These are phyloP conservation scores for Mrakia frigida DNA, from an alignment of 768 basidiomycete genomes.

Conservation along the genomic window DNA sequence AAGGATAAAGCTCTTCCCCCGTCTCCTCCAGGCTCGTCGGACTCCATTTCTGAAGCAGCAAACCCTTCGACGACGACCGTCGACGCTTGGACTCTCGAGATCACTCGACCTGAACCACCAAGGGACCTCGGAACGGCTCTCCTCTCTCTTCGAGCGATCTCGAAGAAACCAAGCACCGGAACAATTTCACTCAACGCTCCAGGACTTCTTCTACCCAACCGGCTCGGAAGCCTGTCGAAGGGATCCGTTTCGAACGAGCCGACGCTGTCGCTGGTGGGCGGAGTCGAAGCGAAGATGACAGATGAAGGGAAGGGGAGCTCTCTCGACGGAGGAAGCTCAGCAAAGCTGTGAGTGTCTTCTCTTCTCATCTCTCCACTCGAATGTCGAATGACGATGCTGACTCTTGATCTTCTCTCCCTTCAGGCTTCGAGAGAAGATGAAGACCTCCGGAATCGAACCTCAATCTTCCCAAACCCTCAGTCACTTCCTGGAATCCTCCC, in stretches of 20 bases:
- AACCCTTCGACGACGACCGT: not conserved
- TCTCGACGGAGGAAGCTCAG: not conserved
- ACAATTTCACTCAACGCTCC: slow-evolving; percentile 2
- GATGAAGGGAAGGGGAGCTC: not conserved
- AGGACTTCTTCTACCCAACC: not conserved
- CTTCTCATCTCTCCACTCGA: not conserved
- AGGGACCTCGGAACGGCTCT: slow-evolving; percentile 48
- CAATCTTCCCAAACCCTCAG: not conserved
- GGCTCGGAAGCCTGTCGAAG: slow-evolving; percentile 5
- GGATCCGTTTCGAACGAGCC: slow-evolving; percentile 4
- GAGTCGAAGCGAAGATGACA: not conserved
- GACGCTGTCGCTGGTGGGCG: slow-evolving; percentile 8
- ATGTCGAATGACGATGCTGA: not conserved
- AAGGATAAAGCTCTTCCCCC: slow-evolving; percentile 8
- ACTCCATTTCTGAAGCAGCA: not conserved
- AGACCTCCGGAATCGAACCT: not conserved
- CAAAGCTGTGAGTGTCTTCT: not conserved
- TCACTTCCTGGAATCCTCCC: not conserved
- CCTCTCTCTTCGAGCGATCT: slow-evolving; percentile 18
- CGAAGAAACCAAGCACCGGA: slow-evolving; percentile 21
- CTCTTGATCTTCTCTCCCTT: not conserved
- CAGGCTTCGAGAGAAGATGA: slow-evolving; percentile 2
- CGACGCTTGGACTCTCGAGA: slow-evolving; percentile 15
- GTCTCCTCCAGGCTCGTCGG: not conserved
- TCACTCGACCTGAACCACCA: slow-evolving; percentile 49